Base-by-base conservation (phyloP, 1,284 basidiomycete species). In the Ceraceosorus guamensis region DNA sequence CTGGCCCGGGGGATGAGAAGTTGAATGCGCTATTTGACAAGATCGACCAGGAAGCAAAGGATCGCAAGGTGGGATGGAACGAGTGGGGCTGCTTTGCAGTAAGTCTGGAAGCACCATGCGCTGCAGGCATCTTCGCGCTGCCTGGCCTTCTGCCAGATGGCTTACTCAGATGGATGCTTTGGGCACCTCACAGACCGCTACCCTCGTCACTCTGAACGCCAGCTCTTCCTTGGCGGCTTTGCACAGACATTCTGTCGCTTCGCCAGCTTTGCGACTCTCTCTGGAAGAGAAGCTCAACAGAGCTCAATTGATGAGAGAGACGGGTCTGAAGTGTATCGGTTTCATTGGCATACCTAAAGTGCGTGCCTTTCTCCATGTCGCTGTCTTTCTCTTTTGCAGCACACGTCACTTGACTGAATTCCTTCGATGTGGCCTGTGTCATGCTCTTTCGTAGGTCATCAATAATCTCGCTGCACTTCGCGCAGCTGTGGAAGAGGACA, bases 321-420 rank as follows among this genome's bases (percentile, higher is more conserved):
- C 87, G 7, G 90, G 90, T 4, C 77, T 98, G 75, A 97, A 98
- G 79, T 91, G 89, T 69, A 85, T 87, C 72, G 88, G 91, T 65
- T 91, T 95, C 77, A 84, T 89, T 62, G 91, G 91, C 44, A 89
- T 93, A 55, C 89, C 90, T 65, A 83, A 88, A 77, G 88, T 89
- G 70, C 77, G 85, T 68, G 52, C n/a, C n/a, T n/a, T n/a, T n/a
- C n/a, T n/a, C n/a, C n/a, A n/a, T 48, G 68, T 50, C 66, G n/a
- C n/a, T n/a, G n/a, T n/a, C n/a, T n/a, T n/a, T n/a, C n/a, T n/a
- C n/a, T n/a, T n/a, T n/a, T n/a, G n/a, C n/a, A n/a, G n/a, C n/a
- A n/a, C n/a, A n/a, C n/a, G n/a, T n/a, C n/a, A n/a, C n/a, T n/a
- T n/a, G n/a, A n/a, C n/a, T n/a, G n/a, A n/a, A n/a, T n/a, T n/a